phyloP scores from a whole-genome alignment of 2,329 filamentous ascomycete species.

The Xylaria sp. region DNA sequence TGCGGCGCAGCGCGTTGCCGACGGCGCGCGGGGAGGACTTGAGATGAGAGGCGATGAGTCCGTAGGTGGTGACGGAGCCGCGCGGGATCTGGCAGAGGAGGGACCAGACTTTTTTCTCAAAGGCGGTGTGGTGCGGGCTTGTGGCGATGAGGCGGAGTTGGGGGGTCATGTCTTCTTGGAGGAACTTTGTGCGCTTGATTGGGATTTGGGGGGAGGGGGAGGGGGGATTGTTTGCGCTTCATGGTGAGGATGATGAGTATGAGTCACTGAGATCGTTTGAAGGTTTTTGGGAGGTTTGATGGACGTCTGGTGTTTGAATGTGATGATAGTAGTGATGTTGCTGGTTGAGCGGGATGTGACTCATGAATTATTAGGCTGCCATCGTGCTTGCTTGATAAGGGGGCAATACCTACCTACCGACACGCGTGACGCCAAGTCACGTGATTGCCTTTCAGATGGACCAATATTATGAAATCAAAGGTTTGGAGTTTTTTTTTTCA shows the following conservation, averaged over 20 bases:
- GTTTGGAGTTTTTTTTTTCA: too few relatives aligned
- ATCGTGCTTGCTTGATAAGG: not conserved
- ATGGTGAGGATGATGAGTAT: not conserved
- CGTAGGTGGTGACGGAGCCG: constrained; percentile 74
- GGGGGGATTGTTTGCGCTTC: constrained; percentile 27
- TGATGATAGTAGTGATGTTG: constrained; percentile 1
- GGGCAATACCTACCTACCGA: not conserved
- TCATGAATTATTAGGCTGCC: not conserved
- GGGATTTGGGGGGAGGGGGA: not conserved
- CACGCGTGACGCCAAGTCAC: constrained; percentile 23
- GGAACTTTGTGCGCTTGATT: constrained; percentile 4
- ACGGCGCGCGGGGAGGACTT: constrained; percentile 37
- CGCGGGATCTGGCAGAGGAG: constrained; percentile 71
- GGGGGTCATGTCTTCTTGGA: constrained; percentile 31
- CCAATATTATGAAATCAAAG: constrained; percentile 4
- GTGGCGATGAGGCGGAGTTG: constrained; percentile 43
- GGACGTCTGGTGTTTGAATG: not conserved
- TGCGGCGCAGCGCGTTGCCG: constrained; percentile 54
- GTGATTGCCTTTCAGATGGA: constrained; percentile 20
- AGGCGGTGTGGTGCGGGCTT: constrained; percentile 44
- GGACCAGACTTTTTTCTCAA: constrained; percentile 62
- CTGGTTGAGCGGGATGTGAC: not conserved
- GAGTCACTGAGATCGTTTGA: not conserved
- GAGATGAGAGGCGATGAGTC: constrained; percentile 54
- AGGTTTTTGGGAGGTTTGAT: not conserved